These are phyloP conservation scores for Tephrocybe sp. DNA, from an alignment of 768 basidiomycete genomes.

Conservation along the genomic window DNA sequence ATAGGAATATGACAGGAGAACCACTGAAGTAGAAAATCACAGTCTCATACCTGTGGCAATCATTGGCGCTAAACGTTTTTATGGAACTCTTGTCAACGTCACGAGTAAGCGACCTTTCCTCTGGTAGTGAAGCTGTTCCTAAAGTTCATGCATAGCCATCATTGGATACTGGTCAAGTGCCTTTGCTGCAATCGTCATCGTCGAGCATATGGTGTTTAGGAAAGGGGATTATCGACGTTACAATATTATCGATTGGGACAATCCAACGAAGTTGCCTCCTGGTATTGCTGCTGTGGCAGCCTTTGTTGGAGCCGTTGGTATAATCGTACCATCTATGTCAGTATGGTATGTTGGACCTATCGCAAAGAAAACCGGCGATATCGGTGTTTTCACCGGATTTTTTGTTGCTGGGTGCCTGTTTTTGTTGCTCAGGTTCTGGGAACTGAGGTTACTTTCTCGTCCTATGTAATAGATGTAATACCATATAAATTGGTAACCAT, in stretches of 20 bases:
- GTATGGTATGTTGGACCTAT: slow-evolving; percentile 73
- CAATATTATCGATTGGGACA: slow-evolving; percentile 55
- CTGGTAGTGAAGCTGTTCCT: not conserved
- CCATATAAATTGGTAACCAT: no score
- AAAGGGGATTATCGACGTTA: slow-evolving; percentile 47
- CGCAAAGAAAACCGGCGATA: slow-evolving; percentile 62
- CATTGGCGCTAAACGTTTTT: slow-evolving; percentile 68
- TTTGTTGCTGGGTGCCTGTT: slow-evolving; percentile 47
- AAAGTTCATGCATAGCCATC: slow-evolving; percentile 26
- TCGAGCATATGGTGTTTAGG: slow-evolving; percentile 71
- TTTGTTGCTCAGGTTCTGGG: slow-evolving; percentile 13
- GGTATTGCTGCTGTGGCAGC: slow-evolving; percentile 64
- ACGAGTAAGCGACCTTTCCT: slow-evolving; percentile 43
- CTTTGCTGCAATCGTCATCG: slow-evolving; percentile 58
- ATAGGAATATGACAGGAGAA: no score
- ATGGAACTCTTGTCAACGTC: slow-evolving; percentile 61
- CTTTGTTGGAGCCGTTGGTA: slow-evolving; percentile 47
- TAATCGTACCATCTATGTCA: slow-evolving; percentile 67
- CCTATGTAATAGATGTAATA: no score
- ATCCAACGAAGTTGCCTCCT: slow-evolving; percentile 50
- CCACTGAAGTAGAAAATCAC: no score
- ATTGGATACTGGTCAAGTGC: slow-evolving; percentile 60
- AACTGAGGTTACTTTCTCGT: slow-evolving; percentile 2
- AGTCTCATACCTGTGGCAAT: slow-evolving; percentile 72
- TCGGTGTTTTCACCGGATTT: slow-evolving; percentile 68